These are phyloP conservation scores for Neurospora sublineolata DNA, from an alignment of 495 filamentous ascomycete species.

Conservation along the genomic window DNA sequence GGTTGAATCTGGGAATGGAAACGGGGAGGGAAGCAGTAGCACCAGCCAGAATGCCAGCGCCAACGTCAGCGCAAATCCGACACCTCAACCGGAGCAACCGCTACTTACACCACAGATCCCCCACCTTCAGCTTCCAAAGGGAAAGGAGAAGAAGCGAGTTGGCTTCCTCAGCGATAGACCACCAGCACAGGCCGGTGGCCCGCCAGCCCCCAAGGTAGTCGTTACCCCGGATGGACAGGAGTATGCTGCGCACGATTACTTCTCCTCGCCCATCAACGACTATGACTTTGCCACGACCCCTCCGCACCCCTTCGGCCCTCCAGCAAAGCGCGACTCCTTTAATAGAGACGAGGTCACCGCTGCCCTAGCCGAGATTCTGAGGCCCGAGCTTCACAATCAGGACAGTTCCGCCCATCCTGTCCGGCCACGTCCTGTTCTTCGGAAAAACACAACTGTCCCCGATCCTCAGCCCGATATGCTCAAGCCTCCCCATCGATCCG, in stretches of 20 bases:
- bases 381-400: slow-evolving; percentile 4
- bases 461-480: slow-evolving; percentile 2
- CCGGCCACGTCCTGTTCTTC: slow-evolving; percentile 19
- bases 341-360: slow-evolving; percentile 15
- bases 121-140: slow-evolving; percentile 5
- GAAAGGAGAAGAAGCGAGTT: slow-evolving; percentile 24
- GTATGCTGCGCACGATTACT: slow-evolving; percentile 10
- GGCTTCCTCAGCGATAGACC: slow-evolving; percentile 13
- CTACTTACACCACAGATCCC: neutral
- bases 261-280: slow-evolving; percentile 11
- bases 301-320: neutral
- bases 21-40: neutral
- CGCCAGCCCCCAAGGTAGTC: neutral
- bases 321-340: slow-evolving; percentile 12
- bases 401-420: slow-evolving; percentile 6
- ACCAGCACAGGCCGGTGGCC: neutral
- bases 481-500: slow-evolving; percentile 9
- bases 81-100: neutral
- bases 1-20: neutral
- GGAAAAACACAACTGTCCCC: slow-evolving; percentile 6
- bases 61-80: neutral
- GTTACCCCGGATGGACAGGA: slow-evolving; percentile 7
- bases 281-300: slow-evolving; percentile 4
- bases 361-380: slow-evolving; percentile 14
- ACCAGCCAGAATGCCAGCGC: neutral